Evolutionary conservation across 495 filamentous ascomycete species (phyloP), one percentile per base, ranked within the genome.

Genomic region (Xylaria sp.): DNA sequence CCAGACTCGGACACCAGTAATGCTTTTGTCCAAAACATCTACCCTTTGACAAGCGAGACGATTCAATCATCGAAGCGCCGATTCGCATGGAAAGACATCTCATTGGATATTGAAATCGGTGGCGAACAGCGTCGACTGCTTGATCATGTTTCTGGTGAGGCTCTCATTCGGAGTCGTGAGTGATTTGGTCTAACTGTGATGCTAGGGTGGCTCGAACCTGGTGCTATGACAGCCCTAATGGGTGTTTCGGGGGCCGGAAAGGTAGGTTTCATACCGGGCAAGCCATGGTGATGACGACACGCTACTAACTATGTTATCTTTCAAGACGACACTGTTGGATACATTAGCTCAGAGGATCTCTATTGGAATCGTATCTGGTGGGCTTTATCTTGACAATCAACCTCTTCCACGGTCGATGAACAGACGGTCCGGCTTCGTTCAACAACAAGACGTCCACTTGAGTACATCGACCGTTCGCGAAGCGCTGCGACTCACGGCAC

Each of bases 371-470:
- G 19, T 33, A 37, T 58, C 55, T 7, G 55, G 55, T 15, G 55
- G 33, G 55, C 92, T 94, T 85, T 78, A 93, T 0, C 89, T 97
- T 5, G 89, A 94, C 71, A 93, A 91, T 0, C 83, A 83, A 15
- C 87, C 84, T 33, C 87, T 90, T 11, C 91, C 92, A 63, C 83
- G 86, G 8, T 90, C 89, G 3, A 96, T 97, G 80, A 92, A 93
- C 73, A 88, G 93, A 2, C 76, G 94, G 93, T 19, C 93, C 11
- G 55, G 55, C 26, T 58, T 33, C 5, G 55, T 58, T 19, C 55
- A 97, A 76, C 94, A 97, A 75, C 92, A 97, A 77, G 94, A 97
- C 84, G 86, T 97, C 1, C 94, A 97, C 77, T 84, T 95, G 17
- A 84, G 86, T 40, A 93, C 91, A 0, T 84, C 88, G 2, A 95